Evolutionary conservation across 23 red algal genomes (phyloP), one percentile per base, ranked within the genome.

Genomic region (Gracilaria domingensis): DNA sequence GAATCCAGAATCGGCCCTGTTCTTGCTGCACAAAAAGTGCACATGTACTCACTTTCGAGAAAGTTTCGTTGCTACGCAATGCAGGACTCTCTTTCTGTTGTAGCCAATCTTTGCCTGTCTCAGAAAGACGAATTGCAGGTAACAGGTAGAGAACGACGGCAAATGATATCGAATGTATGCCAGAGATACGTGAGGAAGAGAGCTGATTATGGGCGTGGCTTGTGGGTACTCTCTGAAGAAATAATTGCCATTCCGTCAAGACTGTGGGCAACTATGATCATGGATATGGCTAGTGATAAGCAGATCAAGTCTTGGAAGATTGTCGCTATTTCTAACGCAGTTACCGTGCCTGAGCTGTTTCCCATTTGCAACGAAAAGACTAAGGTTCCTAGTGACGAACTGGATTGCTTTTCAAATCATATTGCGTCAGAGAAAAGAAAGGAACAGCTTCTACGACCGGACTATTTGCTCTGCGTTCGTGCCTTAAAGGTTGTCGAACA

Each of bases 281-380:
- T 83, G 14, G 80, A 79, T 13, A 83, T 83, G 55, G 80, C 80
- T n/a, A n/a, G n/a, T n/a, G n/a, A n/a, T n/a, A n/a, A n/a, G n/a
- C n/a, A n/a, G n/a, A n/a, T n/a, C n/a, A n/a, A n/a, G n/a, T n/a
- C n/a, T n/a, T n/a, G n/a, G n/a, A n/a, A n/a, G n/a, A n/a, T n/a
- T n/a, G n/a, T n/a, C n/a, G n/a, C n/a, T n/a, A n/a, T n/a, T n/a
- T n/a, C n/a, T n/a, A n/a, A n/a, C n/a, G n/a, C n/a, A n/a, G n/a
- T n/a, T n/a, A n/a, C n/a, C n/a, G n/a, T n/a, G n/a, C n/a, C n/a
- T n/a, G n/a, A n/a, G n/a, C n/a, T n/a, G n/a, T n/a, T n/a, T n/a
- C n/a, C n/a, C n/a, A n/a, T n/a, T n/a, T n/a, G n/a, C n/a, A n/a
- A n/a, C n/a, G n/a, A n/a, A n/a, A n/a, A n/a, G n/a, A n/a, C n/a